Base-by-base conservation (phyloP, 2,329 filamentous ascomycete species). In the Cytospora piceae region DNA sequence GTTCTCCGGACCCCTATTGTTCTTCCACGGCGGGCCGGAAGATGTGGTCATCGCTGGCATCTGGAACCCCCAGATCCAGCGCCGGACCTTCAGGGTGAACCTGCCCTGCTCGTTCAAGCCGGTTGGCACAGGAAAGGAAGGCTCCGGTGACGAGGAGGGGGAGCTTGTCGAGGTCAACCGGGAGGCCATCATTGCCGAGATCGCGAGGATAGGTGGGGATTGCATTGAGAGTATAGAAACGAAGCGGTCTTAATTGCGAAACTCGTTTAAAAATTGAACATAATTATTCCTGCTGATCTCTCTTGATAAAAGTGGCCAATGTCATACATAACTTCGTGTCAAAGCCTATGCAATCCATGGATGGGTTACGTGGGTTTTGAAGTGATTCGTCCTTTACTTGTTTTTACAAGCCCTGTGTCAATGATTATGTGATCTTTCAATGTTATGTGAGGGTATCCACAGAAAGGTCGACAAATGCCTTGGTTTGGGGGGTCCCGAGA, bases 11-110 rank as follows among this genome's bases (percentile, higher is more conserved):
- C 85, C 87, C 3, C 79, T 96, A 39, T 80, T 97, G 2, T 92
- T 97, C 77, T 97, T 98, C 81, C 85, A 88, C 69, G 89, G 93
- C 37, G 82, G 81, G 1, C 80, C 82, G 2, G 82, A 87, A 29
- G 82, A 86, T 64, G 74, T 73, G 24, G 75, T 86, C 9, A 81
- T 90, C 17, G 83, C 83, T 1, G 85, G 80, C 22, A 80, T 88
- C 55, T 89, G 86, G 86, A 85, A 84, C 63, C 84, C 85, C 2
- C 80, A 80, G 68, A 70, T 86, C 66, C 80, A 81, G 69, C 74
- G 72, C 62, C 83, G 91, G 68, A 78, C 80, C 15, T 94, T 93
- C 81, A 90, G 90, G 69, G 83, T 91, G 20, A 90, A 90, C 66
- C 74, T 94, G 73, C 83, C 87, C 1, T 92, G 89, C 75, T 89